phyloP scores from a whole-genome alignment of 768 basidiomycete species.

The Boletus tylopilopsis region DNA sequence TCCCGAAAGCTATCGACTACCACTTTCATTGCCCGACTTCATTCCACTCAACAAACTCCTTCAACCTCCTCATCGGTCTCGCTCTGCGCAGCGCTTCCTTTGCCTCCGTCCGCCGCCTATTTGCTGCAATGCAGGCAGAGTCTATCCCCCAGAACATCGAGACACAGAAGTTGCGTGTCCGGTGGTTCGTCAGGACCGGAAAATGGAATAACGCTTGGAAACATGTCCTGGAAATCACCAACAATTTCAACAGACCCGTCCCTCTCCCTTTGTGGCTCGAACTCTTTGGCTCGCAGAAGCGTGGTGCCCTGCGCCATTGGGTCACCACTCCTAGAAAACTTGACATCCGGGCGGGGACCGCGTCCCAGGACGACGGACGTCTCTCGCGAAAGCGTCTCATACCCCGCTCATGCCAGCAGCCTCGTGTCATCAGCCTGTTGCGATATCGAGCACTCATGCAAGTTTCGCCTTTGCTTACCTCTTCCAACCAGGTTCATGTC shows the following conservation, averaged over 20 bases:
- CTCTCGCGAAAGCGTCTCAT: constrained; percentile 12
- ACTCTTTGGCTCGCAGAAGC: constrained; percentile 46
- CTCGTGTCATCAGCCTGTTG: constrained; percentile 11
- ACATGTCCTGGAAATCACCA: constrained; percentile 29
- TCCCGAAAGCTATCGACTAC: constrained; percentile 20
- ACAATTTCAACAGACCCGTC: constrained; percentile 15
- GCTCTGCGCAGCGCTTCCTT: constrained; percentile 51
- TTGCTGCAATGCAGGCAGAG: constrained; percentile 45
- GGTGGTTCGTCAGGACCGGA: constrained; percentile 54
- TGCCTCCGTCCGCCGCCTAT: constrained; percentile 42
- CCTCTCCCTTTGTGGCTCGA: constrained; percentile 59
- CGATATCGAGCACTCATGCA: constrained; percentile 41
- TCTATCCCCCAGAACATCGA: constrained; percentile 44
- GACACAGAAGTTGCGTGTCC: constrained; percentile 53
- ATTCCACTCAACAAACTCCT: constrained; percentile 39
- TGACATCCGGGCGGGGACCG: background rate
- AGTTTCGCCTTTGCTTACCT: constrained; percentile 36
- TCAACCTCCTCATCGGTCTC: constrained; percentile 42
- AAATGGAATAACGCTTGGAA: constrained; percentile 58
- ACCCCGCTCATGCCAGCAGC: constrained; percentile 12
- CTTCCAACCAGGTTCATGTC: constrained; percentile 32
- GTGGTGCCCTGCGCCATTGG: constrained; percentile 30
- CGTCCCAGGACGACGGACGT: background rate
- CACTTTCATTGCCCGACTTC: constrained; percentile 25
- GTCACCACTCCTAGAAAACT: constrained; percentile 1